Evolutionary conservation across 1,139 yeast species (phyloP).

Genomic region (Martiniozyma asiatica): DNA sequence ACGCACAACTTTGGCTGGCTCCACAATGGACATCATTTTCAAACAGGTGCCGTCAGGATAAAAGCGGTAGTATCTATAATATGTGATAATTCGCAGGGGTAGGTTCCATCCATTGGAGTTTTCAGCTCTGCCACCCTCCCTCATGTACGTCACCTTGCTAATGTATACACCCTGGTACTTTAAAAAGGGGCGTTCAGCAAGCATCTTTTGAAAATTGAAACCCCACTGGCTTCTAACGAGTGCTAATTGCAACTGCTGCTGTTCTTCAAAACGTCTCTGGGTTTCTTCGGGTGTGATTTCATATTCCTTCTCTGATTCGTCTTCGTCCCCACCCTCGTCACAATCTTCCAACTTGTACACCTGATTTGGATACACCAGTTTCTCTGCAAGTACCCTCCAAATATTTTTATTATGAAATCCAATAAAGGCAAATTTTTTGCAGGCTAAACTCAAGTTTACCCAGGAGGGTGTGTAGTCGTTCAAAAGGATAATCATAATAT

Average conservation of each 20-base stretch:
- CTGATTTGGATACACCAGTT: constrained; percentile 45
- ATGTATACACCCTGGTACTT: constrained; percentile 79
- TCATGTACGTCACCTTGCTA: constrained; percentile 69
- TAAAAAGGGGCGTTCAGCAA: constrained; percentile 49
- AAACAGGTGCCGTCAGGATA: constrained; percentile 68
- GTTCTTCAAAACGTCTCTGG: too few relatives aligned
- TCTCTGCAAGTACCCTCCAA: constrained; percentile 45
- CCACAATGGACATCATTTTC: constrained; percentile 52
- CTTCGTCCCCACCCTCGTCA: too few relatives aligned
- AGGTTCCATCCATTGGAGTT: constrained; percentile 58
- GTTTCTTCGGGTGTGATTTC: too few relatives aligned
- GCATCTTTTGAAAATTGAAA: constrained; percentile 44
- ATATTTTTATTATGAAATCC: constrained; percentile 44
- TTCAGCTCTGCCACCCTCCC: constrained; percentile 65
- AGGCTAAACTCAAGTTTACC: constrained; percentile 50
- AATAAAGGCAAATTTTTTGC: constrained; percentile 49
- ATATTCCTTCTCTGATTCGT: too few relatives aligned
- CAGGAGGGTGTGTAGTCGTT: constrained; percentile 53
- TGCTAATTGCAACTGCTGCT: too few relatives aligned
- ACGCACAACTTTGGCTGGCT: constrained; percentile 47
- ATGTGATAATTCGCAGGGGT: constrained; percentile 76
- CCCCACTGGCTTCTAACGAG: constrained; percentile 30
- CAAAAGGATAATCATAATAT: constrained; percentile 38
- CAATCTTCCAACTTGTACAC: constrained; percentile 26
- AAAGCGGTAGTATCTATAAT: constrained; percentile 75